Evolutionary conservation across 2,329 filamentous ascomycete species (phyloP), one percentile per base, ranked within the genome.

Genomic region (Aspergillus luchuensis): DNA sequence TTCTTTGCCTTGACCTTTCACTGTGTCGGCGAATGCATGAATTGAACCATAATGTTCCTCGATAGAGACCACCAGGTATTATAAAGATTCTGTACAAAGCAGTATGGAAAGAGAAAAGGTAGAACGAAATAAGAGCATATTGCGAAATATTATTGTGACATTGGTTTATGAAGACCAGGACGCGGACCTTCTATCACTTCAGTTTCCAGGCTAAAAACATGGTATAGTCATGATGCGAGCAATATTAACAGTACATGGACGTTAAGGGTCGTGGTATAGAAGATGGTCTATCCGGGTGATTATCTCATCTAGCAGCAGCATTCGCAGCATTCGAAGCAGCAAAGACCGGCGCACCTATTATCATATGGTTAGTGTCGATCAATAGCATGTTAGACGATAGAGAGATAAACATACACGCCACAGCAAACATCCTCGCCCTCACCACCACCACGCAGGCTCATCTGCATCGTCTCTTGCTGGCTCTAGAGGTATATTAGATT

Each of bases 361-460:
- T 33, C 28, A 8, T 13, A 45, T 25, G 30, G 21, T 47, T 33
- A n/a, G 36, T 11, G 11, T 21, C 52, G 23, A 13, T 7, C 1
- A 23, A 21, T n/a, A 15, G 13, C 4, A 15, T 2, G 39, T 21
- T 6, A 13, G n/a, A 38, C 11, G 8, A 21, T 36, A 11, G 39
- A 33, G 0, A 28, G 6, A 8, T 8, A 61, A 8, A 61, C 65
- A 49, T 64, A 69, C 67, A 68, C 64, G 65, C 67, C 67, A 55
- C 67, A 69, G 65, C 67, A 69, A 10, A 68, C 48, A 19, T 68
- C 65, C 19, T 56, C 53, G 13, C 67, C 66, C 43, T 54, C 60
- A 36, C 62, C 63, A 58, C 66, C 67, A 62, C 67, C 67, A 52
- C 67, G 67, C 25, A 69, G 59, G 25, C 61, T 57, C 65, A 66